Evolutionary conservation across 2,329 filamentous ascomycete species (phyloP).

Genomic region (Ceratocystis harringtonii): DNA sequence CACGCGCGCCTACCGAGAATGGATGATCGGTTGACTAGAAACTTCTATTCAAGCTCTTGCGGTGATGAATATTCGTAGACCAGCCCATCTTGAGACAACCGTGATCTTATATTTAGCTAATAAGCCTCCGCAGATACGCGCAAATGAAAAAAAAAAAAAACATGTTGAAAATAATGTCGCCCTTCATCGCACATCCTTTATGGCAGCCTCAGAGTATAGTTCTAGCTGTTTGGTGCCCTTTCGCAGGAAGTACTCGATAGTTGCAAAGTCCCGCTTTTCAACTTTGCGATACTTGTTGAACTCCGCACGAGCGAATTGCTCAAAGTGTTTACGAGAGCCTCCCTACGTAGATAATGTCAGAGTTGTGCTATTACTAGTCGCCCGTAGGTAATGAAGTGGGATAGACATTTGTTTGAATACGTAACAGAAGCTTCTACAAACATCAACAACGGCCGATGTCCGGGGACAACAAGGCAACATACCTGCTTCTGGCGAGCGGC

Average conservation of each 20-base stretch:
- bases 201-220: slow-evolving; percentile 62
- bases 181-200: slow-evolving; percentile 51
- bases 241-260: slow-evolving; percentile 71
- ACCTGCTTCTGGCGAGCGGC: slow-evolving; percentile 74
- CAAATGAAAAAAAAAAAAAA: too few relatives aligned
- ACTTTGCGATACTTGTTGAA: slow-evolving; percentile 56
- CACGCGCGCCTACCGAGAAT: not conserved
- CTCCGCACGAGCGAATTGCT: slow-evolving; percentile 51
- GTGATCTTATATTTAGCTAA: too few relatives aligned
- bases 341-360: too few relatives aligned
- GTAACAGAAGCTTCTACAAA: not conserved
- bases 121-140: too few relatives aligned
- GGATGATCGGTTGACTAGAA: not conserved
- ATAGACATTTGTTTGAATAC: not conserved
- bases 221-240: slow-evolving; percentile 73
- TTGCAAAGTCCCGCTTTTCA: slow-evolving; percentile 71
- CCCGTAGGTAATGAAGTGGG: too few relatives aligned
- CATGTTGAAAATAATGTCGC: not conserved
- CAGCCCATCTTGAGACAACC: not conserved
- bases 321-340: slow-evolving; percentile 43
- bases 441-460: not conserved
- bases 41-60: not conserved
- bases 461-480: slow-evolving; percentile 16
- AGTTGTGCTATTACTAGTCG: too few relatives aligned
- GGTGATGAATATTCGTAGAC: not conserved